Conservation (phyloP, 2,329 filamentous ascomycete species). For the Elsinoe arachidis region DNA sequence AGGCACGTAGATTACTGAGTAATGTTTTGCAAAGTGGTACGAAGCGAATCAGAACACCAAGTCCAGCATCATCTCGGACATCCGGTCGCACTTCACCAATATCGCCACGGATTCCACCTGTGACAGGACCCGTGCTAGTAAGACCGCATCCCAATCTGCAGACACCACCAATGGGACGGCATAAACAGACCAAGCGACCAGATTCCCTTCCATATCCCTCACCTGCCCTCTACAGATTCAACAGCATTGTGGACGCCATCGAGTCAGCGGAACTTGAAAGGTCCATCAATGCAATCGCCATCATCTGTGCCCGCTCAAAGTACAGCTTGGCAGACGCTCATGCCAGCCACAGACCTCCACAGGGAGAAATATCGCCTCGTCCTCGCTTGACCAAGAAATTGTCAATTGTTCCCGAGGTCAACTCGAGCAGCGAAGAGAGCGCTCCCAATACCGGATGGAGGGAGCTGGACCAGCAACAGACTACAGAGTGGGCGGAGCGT, state of each 20-base stretch:
- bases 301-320: constrained; percentile 53
- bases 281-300: constrained; percentile 53
- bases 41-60: not conserved
- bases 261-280: constrained; percentile 47
- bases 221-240: constrained; percentile 47
- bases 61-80: not conserved
- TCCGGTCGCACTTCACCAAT: not conserved
- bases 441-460: constrained; percentile 3
- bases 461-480: constrained; percentile 8
- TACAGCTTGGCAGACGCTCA: constrained; percentile 56
- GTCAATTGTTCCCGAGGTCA: constrained; percentile 40
- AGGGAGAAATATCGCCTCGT: constrained; percentile 46
- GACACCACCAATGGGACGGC: constrained; percentile 17
- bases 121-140: constrained; percentile 11
- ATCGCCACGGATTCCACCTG: not conserved
- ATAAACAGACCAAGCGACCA: not conserved
- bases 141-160: constrained; percentile 30
- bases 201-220: constrained; percentile 29
- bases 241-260: constrained; percentile 47
- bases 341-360: constrained; percentile 51
- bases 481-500: not conserved
- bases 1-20: not conserved
- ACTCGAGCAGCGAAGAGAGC: constrained; percentile 31
- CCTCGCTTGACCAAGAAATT: constrained; percentile 30
- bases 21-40: constrained; percentile 3